These are phyloP conservation scores for Fraxinus latifolia DNA, from an alignment of 305 asterid genomes.

Conservation along the genomic window DNA sequence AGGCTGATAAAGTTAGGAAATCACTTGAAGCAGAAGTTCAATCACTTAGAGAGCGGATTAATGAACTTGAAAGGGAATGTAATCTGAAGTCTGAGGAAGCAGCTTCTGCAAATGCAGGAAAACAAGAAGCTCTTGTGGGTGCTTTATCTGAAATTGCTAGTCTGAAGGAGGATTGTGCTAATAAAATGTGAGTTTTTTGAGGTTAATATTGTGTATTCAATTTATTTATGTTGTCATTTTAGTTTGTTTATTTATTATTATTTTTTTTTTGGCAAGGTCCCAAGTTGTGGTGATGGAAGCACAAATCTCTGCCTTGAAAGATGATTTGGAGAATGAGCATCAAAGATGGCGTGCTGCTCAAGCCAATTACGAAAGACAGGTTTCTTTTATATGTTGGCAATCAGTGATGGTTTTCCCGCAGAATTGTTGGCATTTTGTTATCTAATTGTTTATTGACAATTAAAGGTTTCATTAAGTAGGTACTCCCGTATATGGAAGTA, in stretches of 20 bases:
- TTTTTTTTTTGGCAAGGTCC: constrained; percentile 39
- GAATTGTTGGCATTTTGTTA: background rate
- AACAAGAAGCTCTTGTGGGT: constrained; percentile 74
- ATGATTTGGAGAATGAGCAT: constrained; percentile 80
- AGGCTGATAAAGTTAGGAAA: constrained; percentile 68
- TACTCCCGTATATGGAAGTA: background rate
- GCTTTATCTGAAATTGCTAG: constrained; percentile 59
- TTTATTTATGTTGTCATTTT: constrained; percentile 1
- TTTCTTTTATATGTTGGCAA: constrained; percentile 18
- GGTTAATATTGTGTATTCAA: background rate
- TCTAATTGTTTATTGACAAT: background rate
- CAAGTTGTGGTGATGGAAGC: constrained; percentile 62
- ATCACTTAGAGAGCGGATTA: constrained; percentile 50
- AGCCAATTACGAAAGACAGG: constrained; percentile 95
- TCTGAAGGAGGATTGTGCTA: constrained; percentile 60
- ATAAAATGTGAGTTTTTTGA: constrained; percentile 52
- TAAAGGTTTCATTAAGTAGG: background rate
- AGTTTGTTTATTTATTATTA: background rate
- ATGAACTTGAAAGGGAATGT: constrained; percentile 65
- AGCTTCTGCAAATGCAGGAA: constrained; percentile 57
- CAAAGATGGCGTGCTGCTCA: constrained; percentile 76
- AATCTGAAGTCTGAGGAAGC: constrained; percentile 66
- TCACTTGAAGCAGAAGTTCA: constrained; percentile 61
- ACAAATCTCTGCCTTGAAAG: constrained; percentile 60
- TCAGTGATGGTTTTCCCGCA: constrained; percentile 2